These are phyloP conservation scores for Vigna mungo DNA, from an alignment of 306 rosid genomes.

Conservation along the genomic window DNA sequence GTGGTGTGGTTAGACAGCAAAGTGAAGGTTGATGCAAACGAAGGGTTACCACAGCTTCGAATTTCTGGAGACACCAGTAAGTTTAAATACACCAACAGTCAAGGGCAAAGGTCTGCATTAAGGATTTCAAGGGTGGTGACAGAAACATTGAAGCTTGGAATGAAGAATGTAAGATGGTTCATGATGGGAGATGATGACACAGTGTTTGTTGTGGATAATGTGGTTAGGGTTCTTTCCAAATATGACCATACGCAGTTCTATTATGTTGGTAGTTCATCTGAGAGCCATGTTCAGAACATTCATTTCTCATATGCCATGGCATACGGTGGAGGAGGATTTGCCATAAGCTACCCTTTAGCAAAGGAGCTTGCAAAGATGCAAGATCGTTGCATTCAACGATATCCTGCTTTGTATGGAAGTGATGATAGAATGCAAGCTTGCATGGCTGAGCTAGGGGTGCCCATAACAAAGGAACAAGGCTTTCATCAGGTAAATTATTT, in stretches of 20 bases:
- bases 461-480: neutral
- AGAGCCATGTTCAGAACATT: slow-evolving; percentile 22
- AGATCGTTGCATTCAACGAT: slow-evolving; percentile 24
- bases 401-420: slow-evolving; percentile 17
- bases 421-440: slow-evolving; percentile 34
- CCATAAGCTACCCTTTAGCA: neutral
- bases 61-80: slow-evolving; percentile 60
- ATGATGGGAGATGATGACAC: slow-evolving; percentile 35
- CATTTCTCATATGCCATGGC: slow-evolving; percentile 29
- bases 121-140: slow-evolving; percentile 18
- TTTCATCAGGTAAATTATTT: slow-evolving; percentile 8
- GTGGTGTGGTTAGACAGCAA: slow-evolving; percentile 70
- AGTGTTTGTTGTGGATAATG: neutral
- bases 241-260: neutral
- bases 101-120: slow-evolving; percentile 5
- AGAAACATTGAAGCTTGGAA: slow-evolving; percentile 6
- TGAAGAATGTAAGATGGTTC: slow-evolving; percentile 32
- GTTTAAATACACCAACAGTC: slow-evolving; percentile 55
- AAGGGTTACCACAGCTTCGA: slow-evolving; percentile 64
- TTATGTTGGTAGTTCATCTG: slow-evolving; percentile 17
- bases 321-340: slow-evolving; percentile 22
- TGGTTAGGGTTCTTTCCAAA: slow-evolving; percentile 13
- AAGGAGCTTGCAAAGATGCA: slow-evolving; percentile 4
- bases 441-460: slow-evolving; percentile 21
- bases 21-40: slow-evolving; percentile 33